phyloP scores from a whole-genome alignment of 2,329 filamentous ascomycete genomes.

The Amylocarpus encephaloides region DNA sequence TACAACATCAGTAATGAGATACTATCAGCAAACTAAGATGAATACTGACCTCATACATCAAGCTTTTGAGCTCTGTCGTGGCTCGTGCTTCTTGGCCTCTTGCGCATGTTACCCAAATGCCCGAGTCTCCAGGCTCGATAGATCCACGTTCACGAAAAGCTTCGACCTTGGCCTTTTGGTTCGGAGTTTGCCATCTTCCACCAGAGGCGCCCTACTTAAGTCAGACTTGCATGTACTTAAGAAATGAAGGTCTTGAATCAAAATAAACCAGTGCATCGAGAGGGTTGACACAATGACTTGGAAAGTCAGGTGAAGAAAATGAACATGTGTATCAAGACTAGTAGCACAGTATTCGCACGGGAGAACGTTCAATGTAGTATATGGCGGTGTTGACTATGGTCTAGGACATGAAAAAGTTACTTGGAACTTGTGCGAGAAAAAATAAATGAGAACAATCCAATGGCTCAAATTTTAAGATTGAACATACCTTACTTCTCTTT shows the following conservation, averaged over 20 bases:
- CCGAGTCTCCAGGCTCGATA: slow-evolving; percentile 62
- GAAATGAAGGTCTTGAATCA: not conserved
- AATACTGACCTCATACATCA: slow-evolving; percentile 58
- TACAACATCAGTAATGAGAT: not conserved
- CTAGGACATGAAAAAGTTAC: not conserved
- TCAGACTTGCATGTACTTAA: not conserved
- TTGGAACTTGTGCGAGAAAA: not conserved
- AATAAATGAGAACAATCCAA: not conserved
- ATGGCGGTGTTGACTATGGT: not conserved
- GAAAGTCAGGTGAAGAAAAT: not conserved
- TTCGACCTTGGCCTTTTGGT: slow-evolving; percentile 46
- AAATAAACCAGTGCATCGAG: not conserved
- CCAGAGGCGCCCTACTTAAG: slow-evolving; percentile 38
- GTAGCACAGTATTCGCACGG: too few relatives aligned
- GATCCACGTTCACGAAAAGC: slow-evolving; percentile 38
- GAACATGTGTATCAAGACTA: too few relatives aligned
- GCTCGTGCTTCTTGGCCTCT: slow-evolving; percentile 66
- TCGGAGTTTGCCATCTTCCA: slow-evolving; percentile 54
- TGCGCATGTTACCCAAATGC: slow-evolving; percentile 74
- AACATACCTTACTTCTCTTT: slow-evolving; percentile 11
- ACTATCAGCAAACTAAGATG: not conserved
- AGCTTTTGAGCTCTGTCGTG: slow-evolving; percentile 56
- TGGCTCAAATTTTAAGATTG: not conserved
- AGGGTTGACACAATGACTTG: not conserved
- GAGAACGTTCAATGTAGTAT: too few relatives aligned